phyloP scores from a whole-genome alignment of 2,329 filamentous ascomycete genomes.

The Tolypocladium tundrense region DNA sequence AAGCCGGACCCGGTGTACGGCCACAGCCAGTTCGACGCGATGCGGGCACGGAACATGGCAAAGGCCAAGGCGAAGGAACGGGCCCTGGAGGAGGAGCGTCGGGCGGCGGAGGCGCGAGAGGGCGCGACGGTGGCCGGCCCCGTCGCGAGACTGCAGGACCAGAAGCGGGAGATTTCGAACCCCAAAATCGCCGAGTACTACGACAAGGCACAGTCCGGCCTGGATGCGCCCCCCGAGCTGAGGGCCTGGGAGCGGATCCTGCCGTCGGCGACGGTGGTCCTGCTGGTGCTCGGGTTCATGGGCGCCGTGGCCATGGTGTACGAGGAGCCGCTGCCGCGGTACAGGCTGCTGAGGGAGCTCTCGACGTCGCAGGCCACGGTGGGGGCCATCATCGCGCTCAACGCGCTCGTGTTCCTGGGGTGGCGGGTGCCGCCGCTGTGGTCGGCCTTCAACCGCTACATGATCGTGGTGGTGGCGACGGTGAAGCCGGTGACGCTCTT shows the following conservation, averaged over 20 bases:
- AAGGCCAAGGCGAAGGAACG: constrained; percentile 37
- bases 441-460: constrained; percentile 56
- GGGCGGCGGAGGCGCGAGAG: constrained; percentile 30
- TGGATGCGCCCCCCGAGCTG: constrained; percentile 42
- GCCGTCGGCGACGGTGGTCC: constrained; percentile 40
- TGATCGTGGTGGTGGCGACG: constrained; percentile 53
- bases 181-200: constrained; percentile 27
- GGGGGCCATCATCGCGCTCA: constrained; percentile 48
- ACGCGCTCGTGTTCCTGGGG: constrained; percentile 42
- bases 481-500: constrained; percentile 53
- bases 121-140: constrained; percentile 23
- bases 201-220: constrained; percentile 36
- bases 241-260: constrained; percentile 39
- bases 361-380: constrained; percentile 56
- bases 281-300: constrained; percentile 32
- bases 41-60: constrained; percentile 43
- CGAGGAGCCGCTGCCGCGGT: constrained; percentile 38
- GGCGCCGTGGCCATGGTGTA: constrained; percentile 38
- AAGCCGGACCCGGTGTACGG: constrained; percentile 45
- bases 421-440: constrained; percentile 60
- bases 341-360: constrained; percentile 49
- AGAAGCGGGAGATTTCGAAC: constrained; percentile 27
- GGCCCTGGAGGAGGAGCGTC: constrained; percentile 29
- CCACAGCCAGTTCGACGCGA: constrained; percentile 43
- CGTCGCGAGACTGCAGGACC: constrained; percentile 28